phyloP scores from a whole-genome alignment of 2,329 filamentous ascomycete species.

The Periconia digitata region DNA sequence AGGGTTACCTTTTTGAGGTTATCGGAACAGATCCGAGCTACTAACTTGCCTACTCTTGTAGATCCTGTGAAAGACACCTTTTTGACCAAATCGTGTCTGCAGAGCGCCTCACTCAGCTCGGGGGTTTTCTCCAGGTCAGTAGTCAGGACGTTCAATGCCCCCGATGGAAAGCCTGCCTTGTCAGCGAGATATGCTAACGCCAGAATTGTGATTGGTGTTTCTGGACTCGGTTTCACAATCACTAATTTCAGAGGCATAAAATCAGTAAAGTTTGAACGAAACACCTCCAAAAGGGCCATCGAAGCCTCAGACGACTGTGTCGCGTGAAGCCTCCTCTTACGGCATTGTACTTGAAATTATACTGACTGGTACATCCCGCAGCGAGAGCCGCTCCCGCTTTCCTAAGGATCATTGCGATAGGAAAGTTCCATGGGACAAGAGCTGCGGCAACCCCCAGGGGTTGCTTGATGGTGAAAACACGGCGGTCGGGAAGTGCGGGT shows the following conservation, averaged over 20 bases:
- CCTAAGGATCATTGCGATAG: constrained; percentile 66
- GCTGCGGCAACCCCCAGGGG: constrained; percentile 69
- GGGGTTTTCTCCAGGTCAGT: constrained; percentile 60
- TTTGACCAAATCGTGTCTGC: constrained; percentile 60
- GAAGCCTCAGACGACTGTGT: no score
- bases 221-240: constrained; percentile 55
- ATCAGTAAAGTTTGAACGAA: no score
- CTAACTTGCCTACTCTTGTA: constrained; percentile 63
- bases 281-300: no score
- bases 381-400: constrained; percentile 70
- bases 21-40: constrained; percentile 61
- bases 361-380: constrained; percentile 68
- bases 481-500: constrained; percentile 62
- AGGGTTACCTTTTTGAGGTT: constrained; percentile 66
- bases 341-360: no score
- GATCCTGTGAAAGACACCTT: constrained; percentile 63
- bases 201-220: constrained; percentile 44
- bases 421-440: constrained; percentile 74
- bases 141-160: constrained; percentile 63
- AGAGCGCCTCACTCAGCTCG: constrained; percentile 56
- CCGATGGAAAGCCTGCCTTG: constrained; percentile 54
- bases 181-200: constrained; percentile 43
- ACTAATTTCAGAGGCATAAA: no score
- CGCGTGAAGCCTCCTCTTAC: no score
- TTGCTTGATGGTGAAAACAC: constrained; percentile 74